phyloP scores from a whole-genome alignment of 1,284 basidiomycete genomes.

The Cryptococcus sp. region DNA sequence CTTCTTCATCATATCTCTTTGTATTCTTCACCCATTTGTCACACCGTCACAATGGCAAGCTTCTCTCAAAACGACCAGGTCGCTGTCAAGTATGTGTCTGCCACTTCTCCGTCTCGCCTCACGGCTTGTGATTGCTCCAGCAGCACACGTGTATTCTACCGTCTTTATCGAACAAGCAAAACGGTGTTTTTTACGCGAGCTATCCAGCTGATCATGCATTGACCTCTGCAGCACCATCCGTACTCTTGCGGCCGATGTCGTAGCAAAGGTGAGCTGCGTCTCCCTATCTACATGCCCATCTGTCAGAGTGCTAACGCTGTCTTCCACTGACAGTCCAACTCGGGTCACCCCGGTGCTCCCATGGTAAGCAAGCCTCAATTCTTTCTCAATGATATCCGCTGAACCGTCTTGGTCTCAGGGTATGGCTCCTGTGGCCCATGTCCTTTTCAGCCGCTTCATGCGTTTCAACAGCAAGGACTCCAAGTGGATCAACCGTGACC shows the following conservation, averaged over 20 bases:
- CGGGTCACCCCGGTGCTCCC: slow-evolving; percentile 88
- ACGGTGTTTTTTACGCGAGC: neutral
- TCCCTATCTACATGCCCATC: slow-evolving; percentile 56
- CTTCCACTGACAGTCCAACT: slow-evolving; percentile 68
- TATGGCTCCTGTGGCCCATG: slow-evolving; percentile 84
- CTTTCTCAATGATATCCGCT: neutral
- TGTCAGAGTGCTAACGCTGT: slow-evolving; percentile 56
- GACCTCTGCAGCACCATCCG: slow-evolving; percentile 51
- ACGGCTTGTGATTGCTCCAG: neutral
- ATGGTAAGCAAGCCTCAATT: slow-evolving; percentile 58
- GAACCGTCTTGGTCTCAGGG: slow-evolving; percentile 43
- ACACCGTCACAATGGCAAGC: slow-evolving; percentile 17
- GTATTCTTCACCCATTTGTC: slow-evolving; percentile 1
- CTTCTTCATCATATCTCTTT: slow-evolving; percentile 4
- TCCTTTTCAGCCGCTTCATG: slow-evolving; percentile 79
- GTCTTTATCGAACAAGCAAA: neutral
- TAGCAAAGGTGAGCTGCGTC: slow-evolving; percentile 55
- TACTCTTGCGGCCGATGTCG: slow-evolving; percentile 55
- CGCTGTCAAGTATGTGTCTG: slow-evolving; percentile 42
- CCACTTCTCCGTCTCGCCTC: neutral
- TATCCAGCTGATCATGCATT: slow-evolving; percentile 3
- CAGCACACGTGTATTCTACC: neutral
- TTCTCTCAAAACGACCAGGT: slow-evolving; percentile 57
- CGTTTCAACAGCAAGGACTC: slow-evolving; percentile 83
- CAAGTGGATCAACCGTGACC: slow-evolving; percentile 88